Evolutionary conservation across 257 asterid genomes (phyloP).

Genomic region (Solanum corneliomulleri): DNA sequence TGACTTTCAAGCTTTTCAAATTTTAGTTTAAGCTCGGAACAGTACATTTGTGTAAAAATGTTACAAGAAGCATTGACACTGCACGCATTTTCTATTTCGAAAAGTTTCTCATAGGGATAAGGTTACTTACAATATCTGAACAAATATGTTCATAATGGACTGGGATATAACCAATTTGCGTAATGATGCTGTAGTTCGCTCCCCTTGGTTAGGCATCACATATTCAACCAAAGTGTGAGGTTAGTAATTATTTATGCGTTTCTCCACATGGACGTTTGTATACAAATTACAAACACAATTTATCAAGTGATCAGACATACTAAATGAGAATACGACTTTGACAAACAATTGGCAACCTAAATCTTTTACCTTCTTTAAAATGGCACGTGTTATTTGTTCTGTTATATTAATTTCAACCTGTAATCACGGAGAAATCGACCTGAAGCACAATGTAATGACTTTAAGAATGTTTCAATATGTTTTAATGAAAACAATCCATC

Average conservation of each 20-base stretch:
- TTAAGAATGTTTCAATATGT: neutral
- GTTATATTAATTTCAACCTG: conserved; percentile 98
- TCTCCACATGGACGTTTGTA: conserved; percentile 46
- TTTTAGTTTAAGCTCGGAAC: no score
- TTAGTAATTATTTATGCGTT: conserved; percentile 25
- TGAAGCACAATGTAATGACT: neutral
- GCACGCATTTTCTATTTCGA: conserved; percentile 88
- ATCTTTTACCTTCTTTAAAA: conserved; percentile 54
- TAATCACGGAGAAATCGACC: conserved; percentile 4
- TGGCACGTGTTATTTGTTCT: conserved; percentile 87
- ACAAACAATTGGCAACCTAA: conserved; percentile 11
- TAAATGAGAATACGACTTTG: neutral
- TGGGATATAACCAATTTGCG: conserved; percentile 2
- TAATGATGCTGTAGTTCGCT: neutral
- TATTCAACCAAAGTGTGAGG: conserved; percentile 21
- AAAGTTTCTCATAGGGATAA: conserved; percentile 83
- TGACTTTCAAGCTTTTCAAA: no score
- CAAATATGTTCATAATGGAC: no score
- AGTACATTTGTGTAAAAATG: no score
- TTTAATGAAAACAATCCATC: no score
- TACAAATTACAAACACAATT: conserved; percentile 2
- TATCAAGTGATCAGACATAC: neutral
- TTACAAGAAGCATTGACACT: conserved; percentile 72
- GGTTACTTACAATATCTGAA: conserved; percentile 49
- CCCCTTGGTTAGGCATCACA: conserved; percentile 23